phyloP scores from a whole-genome alignment of 1,139 yeast species.

The Geotrichum bryndzae region DNA sequence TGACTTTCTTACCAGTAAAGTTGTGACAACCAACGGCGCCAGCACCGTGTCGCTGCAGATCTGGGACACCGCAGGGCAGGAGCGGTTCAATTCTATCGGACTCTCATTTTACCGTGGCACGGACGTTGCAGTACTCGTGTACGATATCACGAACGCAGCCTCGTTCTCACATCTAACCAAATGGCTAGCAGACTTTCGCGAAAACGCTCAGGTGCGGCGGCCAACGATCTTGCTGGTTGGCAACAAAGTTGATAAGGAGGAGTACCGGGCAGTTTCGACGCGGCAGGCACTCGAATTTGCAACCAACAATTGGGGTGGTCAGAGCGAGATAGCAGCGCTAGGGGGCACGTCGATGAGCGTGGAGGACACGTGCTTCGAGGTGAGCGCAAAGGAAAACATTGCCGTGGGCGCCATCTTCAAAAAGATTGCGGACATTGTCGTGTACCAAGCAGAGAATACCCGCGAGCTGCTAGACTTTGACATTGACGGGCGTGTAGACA shows the following conservation, averaged over 20 bases:
- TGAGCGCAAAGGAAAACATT: conserved; percentile 22
- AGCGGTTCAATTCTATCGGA: conserved; percentile 53
- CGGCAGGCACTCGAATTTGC: conserved; percentile 24
- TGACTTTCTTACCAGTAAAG: conserved; percentile 49
- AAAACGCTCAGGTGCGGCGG: conserved; percentile 45
- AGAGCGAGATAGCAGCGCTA: conserved; percentile 5
- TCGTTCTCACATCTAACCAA: conserved; percentile 45
- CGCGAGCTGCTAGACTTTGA: conserved; percentile 15
- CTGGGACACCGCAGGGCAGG: conserved; percentile 69
- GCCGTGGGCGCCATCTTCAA: conserved; percentile 19
- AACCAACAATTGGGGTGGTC: conserved; percentile 14
- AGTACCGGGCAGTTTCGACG: conserved; percentile 20
- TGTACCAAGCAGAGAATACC: conserved; percentile 5
- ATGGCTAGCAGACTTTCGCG: conserved; percentile 49
- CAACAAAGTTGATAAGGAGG: conserved; percentile 44
- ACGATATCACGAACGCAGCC: conserved; percentile 51
- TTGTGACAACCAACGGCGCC: conserved; percentile 23
- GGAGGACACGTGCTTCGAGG: conserved; percentile 19
- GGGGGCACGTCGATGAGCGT: background rate
- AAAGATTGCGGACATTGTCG: conserved; percentile 19
- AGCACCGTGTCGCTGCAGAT: conserved; percentile 44
- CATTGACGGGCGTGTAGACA: conserved; percentile 14
- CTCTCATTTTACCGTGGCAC: conserved; percentile 58
- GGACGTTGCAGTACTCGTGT: conserved; percentile 52
- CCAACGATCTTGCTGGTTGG: conserved; percentile 54